These are phyloP conservation scores for Pseudogymnoascus sp. DNA, from an alignment of 2,329 filamentous ascomycete genomes.

Conservation along the genomic window DNA sequence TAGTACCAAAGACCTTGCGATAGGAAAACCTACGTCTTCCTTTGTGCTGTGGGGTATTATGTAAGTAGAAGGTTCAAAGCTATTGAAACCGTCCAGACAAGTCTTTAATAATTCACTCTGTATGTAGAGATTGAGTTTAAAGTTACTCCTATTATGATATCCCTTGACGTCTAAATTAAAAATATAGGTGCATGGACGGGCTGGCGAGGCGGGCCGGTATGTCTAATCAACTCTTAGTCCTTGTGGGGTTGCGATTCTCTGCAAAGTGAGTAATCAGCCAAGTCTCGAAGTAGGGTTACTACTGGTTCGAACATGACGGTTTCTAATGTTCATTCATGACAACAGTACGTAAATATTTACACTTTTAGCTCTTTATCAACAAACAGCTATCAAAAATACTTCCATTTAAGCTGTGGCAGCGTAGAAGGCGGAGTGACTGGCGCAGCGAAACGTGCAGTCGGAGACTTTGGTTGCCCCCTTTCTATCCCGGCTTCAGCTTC, in stretches of 20 bases:
- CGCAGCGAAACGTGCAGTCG: neutral
- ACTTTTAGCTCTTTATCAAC: neutral
- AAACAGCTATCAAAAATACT: neutral
- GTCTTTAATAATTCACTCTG: neutral
- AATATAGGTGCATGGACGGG: neutral
- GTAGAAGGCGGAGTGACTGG: neutral
- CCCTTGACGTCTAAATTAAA: neutral
- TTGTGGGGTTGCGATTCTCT: neutral
- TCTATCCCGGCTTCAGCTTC: slow-evolving; percentile 24
- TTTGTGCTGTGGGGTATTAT: neutral
- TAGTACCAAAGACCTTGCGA: neutral
- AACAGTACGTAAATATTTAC: neutral
- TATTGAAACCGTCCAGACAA: neutral
- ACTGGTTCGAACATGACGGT: neutral
- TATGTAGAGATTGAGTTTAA: neutral
- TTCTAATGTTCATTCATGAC: neutral
- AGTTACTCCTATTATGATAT: neutral
- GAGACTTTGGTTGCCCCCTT: neutral
- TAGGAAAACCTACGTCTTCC: neutral
- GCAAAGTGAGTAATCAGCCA: neutral
- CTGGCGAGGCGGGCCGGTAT: neutral
- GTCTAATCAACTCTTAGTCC: neutral
- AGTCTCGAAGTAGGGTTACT: neutral
- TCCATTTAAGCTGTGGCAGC: neutral
- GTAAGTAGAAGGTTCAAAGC: neutral